Base-by-base conservation (phyloP, 768 basidiomycete species). In the Udeniomyces megalosporus region DNA sequence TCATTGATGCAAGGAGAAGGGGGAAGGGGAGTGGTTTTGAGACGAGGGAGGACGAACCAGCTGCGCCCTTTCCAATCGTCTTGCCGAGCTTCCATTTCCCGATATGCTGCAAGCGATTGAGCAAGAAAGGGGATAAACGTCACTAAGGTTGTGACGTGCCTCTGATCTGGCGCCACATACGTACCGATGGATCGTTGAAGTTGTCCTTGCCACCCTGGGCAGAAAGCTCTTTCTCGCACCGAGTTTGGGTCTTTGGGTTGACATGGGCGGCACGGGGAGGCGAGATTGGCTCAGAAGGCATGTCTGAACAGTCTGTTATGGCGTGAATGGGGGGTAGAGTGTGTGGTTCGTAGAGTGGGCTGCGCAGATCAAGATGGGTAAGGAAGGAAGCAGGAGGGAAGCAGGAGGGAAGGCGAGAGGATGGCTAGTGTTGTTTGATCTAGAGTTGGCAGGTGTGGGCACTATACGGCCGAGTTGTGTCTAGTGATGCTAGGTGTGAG, bases 161-260 rank as follows among this genome's bases (percentile, higher is more conserved):
- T n/a, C n/a, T n/a, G n/a, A n/a, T n/a, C n/a, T n/a, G n/a, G n/a
- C n/a, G n/a, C n/a, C n/a, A 20, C 26, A 24, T 46, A 44, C 58
- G 31, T 24, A 64, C 50, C 58, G 46, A 22, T 8, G 49, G 34
- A 50, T 59, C 48, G 7, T 49, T 42, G 32, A n/a, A 29, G 22
- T 34, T 8, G 26, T 24, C 51, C 20, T 38, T 55, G 31, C 31
- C 63, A 22, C 63, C 58, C 11, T 17, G n/a, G 15, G 47, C 50
- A 26, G 38, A 34, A 12, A 60, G 42, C 44, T 66, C 66, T 42
- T 56, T 62, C 53, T 66, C 66, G 54, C 56, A 66, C 17, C 66
- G 31, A 29, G 61, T 57, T 7, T 49, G 38, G 11, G 31, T 34
- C 38, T 55, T 55, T 24, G 38, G 38, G 38, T 55, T 55, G 54